Evolutionary conservation across 1,139 yeast genomes (phyloP).

Genomic region (Yamadazyma kanchanaburiensis): DNA sequence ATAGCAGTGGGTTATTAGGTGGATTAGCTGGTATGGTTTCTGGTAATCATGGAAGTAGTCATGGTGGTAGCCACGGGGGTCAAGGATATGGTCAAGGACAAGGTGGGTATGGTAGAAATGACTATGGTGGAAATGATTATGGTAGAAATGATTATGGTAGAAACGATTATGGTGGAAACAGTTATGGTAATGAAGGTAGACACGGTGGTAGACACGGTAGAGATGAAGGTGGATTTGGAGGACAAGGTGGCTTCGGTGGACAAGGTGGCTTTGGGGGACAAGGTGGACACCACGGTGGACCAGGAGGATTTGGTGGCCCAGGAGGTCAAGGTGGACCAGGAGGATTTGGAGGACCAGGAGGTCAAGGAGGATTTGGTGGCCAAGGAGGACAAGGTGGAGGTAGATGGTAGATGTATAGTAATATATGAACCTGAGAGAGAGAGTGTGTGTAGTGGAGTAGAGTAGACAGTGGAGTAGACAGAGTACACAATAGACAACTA

Average conservation of each 20-base stretch:
- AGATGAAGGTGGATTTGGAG: constrained; percentile 10
- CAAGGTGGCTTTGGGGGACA: constrained; percentile 10
- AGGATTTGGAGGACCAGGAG: constrained; percentile 5
- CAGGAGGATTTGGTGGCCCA: constrained; percentile 5
- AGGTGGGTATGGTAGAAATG: constrained; percentile 11
- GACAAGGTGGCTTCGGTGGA: constrained; percentile 5
- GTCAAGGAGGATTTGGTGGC: constrained; percentile 10
- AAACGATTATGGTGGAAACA: constrained; percentile 8
- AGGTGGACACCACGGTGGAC: constrained; percentile 9
- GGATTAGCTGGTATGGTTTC: constrained; percentile 8
- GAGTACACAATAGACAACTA: no score
- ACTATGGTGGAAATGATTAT: constrained; percentile 8
- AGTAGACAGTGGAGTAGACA: no score
- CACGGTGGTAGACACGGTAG: constrained; percentile 9
- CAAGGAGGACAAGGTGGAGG: constrained; percentile 9
- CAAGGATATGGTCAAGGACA: constrained; percentile 11
- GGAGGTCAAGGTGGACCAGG: constrained; percentile 6
- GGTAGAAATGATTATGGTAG: constrained; percentile 10
- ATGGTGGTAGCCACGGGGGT: constrained; percentile 7
- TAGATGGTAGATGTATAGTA: constrained; percentile 7
- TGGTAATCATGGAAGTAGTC: constrained; percentile 9
- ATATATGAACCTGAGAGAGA: constrained; percentile 2
- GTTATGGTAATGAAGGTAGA: constrained; percentile 13
- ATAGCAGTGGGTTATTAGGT: constrained; percentile 14
- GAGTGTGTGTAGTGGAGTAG: no score